Conservation (phyloP, 176 grass and related monocot species). For the Carex parvula region DNA sequence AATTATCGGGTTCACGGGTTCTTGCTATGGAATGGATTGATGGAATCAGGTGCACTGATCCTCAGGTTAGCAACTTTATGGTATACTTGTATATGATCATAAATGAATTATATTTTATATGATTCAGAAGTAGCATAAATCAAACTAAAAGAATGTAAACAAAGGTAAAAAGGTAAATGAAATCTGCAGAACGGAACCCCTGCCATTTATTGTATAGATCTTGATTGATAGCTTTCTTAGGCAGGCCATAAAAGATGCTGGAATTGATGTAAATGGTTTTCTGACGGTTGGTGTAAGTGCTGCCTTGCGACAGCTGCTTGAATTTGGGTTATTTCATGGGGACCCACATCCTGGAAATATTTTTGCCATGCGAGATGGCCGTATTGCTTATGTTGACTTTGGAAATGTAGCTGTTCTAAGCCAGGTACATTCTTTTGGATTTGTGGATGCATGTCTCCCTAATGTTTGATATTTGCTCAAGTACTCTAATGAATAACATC, state of each 20-base stretch:
- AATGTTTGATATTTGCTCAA: not conserved
- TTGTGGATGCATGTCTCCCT: not conserved
- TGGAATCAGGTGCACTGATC: conserved; percentile 92
- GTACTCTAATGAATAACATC: not conserved
- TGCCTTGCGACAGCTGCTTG: conserved; percentile 80
- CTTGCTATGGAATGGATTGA: conserved; percentile 99
- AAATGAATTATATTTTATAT: not conserved
- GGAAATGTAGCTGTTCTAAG: conserved; percentile 97
- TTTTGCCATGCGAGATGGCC: conserved; percentile 97
- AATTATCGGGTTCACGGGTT: conserved; percentile 72
- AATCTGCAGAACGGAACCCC: not conserved
- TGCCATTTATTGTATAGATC: conserved; percentile 15
- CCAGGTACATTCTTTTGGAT: conserved; percentile 42
- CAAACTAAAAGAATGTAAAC: not conserved
- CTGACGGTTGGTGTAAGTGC: conserved; percentile 96
- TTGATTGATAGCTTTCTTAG: conserved; percentile 32
- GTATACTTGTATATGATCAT: not conserved
- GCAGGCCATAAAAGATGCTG: conserved; percentile 87
- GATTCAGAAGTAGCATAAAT: not conserved
- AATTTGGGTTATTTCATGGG: conserved; percentile 98
- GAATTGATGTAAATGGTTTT: conserved; percentile 90
- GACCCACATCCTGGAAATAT: conserved; percentile 99
- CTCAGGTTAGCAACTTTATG: conserved; percentile 59
- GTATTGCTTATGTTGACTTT: conserved; percentile 99
- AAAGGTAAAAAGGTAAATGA: not conserved